Percentiles rank a stretch among this genome's conserved stretches.
phyloP scores from a whole-genome alignment of 768 basidiomycete genomes.

The Boletales sp. region DNA sequence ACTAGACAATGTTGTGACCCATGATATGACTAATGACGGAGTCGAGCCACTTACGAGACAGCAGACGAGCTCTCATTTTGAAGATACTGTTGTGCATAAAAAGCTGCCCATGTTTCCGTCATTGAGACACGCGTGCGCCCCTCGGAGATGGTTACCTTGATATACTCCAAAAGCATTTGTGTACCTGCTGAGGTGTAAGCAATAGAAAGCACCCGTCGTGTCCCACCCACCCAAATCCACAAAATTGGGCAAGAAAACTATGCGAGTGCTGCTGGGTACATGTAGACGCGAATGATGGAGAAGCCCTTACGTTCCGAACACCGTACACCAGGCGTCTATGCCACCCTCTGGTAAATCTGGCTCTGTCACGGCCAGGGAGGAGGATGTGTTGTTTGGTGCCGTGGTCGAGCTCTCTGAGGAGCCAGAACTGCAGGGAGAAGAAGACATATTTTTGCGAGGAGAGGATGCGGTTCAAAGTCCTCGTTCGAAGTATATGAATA shows the following conservation, averaged over 20 bases:
- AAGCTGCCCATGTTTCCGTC: conserved; percentile 10
- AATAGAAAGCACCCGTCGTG: neutral
- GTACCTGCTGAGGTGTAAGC: conserved; percentile 11
- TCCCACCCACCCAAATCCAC: conserved; percentile 21
- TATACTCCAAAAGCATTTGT: conserved; percentile 25
- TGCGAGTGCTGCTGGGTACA: neutral
- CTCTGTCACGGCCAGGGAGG: neutral
- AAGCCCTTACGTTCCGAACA: conserved; percentile 21
- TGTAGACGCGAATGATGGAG: neutral
- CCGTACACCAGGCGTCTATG: conserved; percentile 23
- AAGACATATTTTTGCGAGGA: neutral
- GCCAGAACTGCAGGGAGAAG: neutral
- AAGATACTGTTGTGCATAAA: conserved; percentile 19
- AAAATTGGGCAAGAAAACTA: conserved; percentile 26
- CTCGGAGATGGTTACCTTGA: conserved; percentile 13
- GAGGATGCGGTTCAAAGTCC: neutral
- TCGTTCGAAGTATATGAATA: neutral
- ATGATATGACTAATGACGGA: too few species aligned
- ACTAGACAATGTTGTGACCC: conserved; percentile 5
- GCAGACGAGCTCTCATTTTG: conserved; percentile 20
- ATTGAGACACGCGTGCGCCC: neutral
- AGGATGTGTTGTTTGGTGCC: neutral
- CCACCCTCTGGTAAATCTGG: conserved; percentile 15
- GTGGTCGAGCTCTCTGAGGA: neutral
- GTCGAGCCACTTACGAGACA: conserved; percentile 16